Evolutionary conservation across 2,329 filamentous ascomycete genomes (phyloP).

Genomic region (Basipetospora chlamydospora): DNA sequence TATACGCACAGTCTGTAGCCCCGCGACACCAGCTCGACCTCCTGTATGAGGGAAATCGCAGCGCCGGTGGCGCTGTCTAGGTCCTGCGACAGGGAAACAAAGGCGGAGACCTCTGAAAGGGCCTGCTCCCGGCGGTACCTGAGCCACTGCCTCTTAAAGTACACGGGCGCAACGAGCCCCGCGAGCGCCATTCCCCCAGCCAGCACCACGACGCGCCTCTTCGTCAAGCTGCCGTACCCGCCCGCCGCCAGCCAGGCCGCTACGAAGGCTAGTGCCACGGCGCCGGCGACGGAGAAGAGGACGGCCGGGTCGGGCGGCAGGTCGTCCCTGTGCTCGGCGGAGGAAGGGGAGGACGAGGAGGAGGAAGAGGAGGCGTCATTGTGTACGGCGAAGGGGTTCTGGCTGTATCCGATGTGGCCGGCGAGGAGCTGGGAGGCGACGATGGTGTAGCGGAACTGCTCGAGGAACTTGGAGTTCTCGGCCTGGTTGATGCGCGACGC

Average conservation of each 20-base stretch:
- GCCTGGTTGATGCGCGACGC: constrained; percentile 58
- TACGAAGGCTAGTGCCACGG: constrained; percentile 53
- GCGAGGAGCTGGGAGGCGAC: constrained; percentile 81
- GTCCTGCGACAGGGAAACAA: constrained; percentile 62
- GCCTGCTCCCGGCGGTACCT: constrained; percentile 64
- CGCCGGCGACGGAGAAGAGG: constrained; percentile 45
- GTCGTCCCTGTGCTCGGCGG: constrained; percentile 8
- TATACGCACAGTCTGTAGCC: constrained; percentile 70
- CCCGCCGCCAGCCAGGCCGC: constrained; percentile 54
- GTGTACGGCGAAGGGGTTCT: constrained; percentile 10
- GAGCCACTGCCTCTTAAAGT: constrained; percentile 67
- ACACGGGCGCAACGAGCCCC: constrained; percentile 46
- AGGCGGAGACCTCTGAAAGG: constrained; percentile 49
- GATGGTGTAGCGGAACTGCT: constrained; percentile 86
- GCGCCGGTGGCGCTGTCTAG: constrained; percentile 67
- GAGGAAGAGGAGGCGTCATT: too few relatives aligned
- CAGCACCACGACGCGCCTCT: constrained; percentile 36
- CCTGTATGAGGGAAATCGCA: constrained; percentile 71
- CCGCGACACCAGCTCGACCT: constrained; percentile 87
- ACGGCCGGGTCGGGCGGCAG: constrained; percentile 25
- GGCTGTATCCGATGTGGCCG: constrained; percentile 41
- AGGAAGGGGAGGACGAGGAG: constrained; percentile 1
- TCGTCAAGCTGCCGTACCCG: constrained; percentile 30
- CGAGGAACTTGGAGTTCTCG: constrained; percentile 75
- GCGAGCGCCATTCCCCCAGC: constrained; percentile 38